phyloP scores from a whole-genome alignment of 2,329 filamentous ascomycete species.

The Exophiala alcalophila region DNA sequence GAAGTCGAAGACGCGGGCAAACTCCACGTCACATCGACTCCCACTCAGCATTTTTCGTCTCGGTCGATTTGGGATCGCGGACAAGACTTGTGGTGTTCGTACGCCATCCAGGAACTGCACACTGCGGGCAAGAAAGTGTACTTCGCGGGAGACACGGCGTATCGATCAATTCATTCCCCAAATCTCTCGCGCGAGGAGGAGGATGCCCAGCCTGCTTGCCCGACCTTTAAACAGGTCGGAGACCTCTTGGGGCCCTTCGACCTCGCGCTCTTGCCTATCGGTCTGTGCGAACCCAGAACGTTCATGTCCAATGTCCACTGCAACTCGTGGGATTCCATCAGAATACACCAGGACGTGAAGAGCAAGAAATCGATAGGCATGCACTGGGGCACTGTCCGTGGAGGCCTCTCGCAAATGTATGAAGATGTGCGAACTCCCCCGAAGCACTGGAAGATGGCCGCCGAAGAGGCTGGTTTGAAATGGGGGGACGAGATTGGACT shows the following conservation, averaged over 20 bases:
- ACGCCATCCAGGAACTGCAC: constrained; percentile 38
- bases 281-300: constrained; percentile 46
- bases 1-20: constrained; percentile 35
- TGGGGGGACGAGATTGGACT: constrained; percentile 39
- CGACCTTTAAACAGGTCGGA: constrained; percentile 49
- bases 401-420: constrained; percentile 43
- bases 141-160: constrained; percentile 53
- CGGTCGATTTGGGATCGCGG: constrained; percentile 41
- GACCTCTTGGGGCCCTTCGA: constrained; percentile 48
- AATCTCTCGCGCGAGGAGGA: constrained; percentile 25
- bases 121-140: constrained; percentile 19
- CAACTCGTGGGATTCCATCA: constrained; percentile 47
- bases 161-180: constrained; percentile 37
- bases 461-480: constrained; percentile 42
- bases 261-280: constrained; percentile 50
- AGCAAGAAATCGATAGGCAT: constrained; percentile 51
- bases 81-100: constrained; percentile 50
- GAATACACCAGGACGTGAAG: constrained; percentile 48
- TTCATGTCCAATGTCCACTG: constrained; percentile 48
- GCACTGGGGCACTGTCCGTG: constrained; percentile 48
- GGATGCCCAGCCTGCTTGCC: constrained; percentile 43
- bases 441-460: constrained; percentile 44
- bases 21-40: constrained; percentile 46
- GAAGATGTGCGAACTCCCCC: constrained; percentile 51
- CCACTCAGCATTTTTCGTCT: constrained; percentile 49